Conservation (phyloP, 371 early-diverging fungal genomes). For the Apophysomyces sp. region DNA sequence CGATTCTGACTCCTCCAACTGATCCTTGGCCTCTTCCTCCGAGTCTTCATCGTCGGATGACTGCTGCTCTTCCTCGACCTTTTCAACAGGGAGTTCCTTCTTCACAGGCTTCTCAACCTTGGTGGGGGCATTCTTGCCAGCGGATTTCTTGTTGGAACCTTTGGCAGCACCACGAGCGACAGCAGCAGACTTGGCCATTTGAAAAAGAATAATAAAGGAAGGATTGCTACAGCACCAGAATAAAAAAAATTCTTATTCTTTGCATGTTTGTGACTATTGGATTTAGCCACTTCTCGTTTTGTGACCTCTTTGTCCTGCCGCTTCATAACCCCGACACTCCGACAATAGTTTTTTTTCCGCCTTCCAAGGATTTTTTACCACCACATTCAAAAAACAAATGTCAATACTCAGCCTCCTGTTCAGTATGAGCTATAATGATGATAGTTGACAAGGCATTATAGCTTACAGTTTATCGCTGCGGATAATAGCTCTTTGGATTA, state of each 20-base stretch:
- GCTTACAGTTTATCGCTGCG: no score
- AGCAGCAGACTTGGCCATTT: background rate
- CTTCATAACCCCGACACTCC: no score
- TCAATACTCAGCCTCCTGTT: no score
- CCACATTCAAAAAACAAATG: no score
- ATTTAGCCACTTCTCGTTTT: background rate
- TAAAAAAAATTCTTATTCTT: background rate
- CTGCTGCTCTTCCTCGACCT: background rate
- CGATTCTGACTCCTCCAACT: slow-evolving; percentile 25
- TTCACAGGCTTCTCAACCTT: background rate
- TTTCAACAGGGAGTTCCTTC: background rate
- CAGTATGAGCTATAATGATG: no score
- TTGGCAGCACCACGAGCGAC: background rate
- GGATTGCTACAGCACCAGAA: background rate
- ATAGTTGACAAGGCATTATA: no score
- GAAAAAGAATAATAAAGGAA: background rate
- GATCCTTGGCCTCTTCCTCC: slow-evolving; percentile 6
- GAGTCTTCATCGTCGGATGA: slow-evolving; percentile 13
- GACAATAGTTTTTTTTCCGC: no score
- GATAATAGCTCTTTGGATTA: no score
- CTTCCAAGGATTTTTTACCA: no score
- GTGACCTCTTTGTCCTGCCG: no score
- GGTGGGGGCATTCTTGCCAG: background rate
- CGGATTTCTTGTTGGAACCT: background rate
- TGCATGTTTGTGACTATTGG: background rate